These are phyloP conservation scores for Novymonas esmeraldas DNA, from an alignment of 208 protist species.

Conservation along the genomic window DNA sequence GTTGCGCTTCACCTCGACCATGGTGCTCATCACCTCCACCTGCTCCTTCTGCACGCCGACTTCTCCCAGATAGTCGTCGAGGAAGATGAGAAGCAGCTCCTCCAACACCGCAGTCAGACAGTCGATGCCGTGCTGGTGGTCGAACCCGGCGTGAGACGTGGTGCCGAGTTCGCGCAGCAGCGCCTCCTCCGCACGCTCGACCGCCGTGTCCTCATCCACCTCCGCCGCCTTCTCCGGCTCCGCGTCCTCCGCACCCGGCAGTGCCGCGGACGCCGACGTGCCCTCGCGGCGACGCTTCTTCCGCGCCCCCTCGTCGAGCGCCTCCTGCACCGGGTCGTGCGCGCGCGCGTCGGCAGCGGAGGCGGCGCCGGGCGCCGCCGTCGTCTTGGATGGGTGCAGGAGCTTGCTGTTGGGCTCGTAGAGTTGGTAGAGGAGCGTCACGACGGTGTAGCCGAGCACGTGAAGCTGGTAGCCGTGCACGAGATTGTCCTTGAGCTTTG, in stretches of 20 bases:
- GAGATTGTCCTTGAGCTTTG: slow-evolving; percentile 85
- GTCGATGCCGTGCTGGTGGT: slow-evolving; percentile 67
- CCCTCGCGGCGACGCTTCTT: slow-evolving; percentile 14
- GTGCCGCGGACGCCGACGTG: slow-evolving; percentile 8
- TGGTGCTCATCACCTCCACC: slow-evolving; percentile 91
- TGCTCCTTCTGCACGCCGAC: slow-evolving; percentile 89
- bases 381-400: slow-evolving; percentile 9
- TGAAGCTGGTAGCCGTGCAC: slow-evolving; percentile 93
- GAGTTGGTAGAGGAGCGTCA: slow-evolving; percentile 87
- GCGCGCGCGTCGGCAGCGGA: neutral
- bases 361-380: neutral
- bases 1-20: slow-evolving; percentile 90
- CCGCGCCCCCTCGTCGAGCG: slow-evolving; percentile 27
- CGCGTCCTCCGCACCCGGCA: slow-evolving; percentile 5
- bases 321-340: slow-evolving; percentile 40
- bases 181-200: slow-evolving; percentile 59
- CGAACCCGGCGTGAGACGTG: slow-evolving; percentile 39
- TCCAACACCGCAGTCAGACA: slow-evolving; percentile 74
- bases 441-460: slow-evolving; percentile 92
- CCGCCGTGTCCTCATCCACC: slow-evolving; percentile 30
- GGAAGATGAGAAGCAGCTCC: slow-evolving; percentile 81
- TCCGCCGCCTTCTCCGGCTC: neutral
- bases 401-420: slow-evolving; percentile 82
- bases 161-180: slow-evolving; percentile 35
- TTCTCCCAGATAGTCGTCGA: slow-evolving; percentile 93